Base-by-base conservation (phyloP, 495 filamentous ascomycete species). In the Clohesyomyces aquaticus region DNA sequence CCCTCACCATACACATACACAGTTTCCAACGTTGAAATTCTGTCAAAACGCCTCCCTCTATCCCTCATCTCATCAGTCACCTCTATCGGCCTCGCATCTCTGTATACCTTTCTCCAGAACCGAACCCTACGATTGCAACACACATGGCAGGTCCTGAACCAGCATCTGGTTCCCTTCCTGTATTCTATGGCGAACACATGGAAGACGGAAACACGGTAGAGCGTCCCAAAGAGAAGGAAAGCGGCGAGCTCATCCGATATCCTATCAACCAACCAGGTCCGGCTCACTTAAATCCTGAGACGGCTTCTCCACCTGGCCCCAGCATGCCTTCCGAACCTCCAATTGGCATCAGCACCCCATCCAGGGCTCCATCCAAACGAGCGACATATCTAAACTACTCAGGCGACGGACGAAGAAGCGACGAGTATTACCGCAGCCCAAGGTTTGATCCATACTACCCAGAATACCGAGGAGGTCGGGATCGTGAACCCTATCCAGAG, bases 161-260 rank as follows among this genome's bases (percentile, higher is more conserved):
- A 12, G 51, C 19, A 19, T 22, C 51, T 16, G 53, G 53, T n/a
- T 23, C 59, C 14, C 54, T 64, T 26, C 61, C 61, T 1, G 19
- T 47, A 16, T 59, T 41, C 47, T 64, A 64, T 21, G 61, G 61
- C 18, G 54, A 64, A 25, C 53, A 54, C 25, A 32, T 64, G 27
- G 26, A 57, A 16, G 54, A 64, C 43, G 61, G 42, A 12, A 26
- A 53, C 1, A 26, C 51, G 9, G 43, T 58, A 51, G 53, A 64
- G 35, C 14, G 43, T 8, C 61, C 61, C 32, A 27, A 18, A 28
- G 45, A 47, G 21, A 51, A 19, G 2, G 61, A 46, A 6, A 64
- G 61, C 35, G 46, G 58, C 56, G 45, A 42, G 3, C 28, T 64
- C 1, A 46, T 64, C 9, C 61, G 61, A 3, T 43, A 55, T 2